These are phyloP conservation scores for Boletus reticuloceps DNA, from an alignment of 768 basidiomycete genomes.

Conservation along the genomic window DNA sequence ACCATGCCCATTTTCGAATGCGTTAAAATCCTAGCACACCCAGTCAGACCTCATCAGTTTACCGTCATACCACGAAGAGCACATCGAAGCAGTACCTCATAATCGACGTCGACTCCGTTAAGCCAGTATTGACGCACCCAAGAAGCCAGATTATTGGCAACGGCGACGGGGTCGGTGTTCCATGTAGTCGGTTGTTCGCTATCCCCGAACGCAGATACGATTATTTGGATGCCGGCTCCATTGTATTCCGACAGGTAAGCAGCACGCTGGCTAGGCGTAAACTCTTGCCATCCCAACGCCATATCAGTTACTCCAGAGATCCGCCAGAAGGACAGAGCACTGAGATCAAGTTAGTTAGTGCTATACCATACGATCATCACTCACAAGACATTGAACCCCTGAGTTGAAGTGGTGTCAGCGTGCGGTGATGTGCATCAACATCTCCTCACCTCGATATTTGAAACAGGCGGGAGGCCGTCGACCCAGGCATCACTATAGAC, in stretches of 20 bases:
- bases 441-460: constrained; percentile 28
- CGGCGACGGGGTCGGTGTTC: constrained; percentile 35
- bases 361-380: not conserved
- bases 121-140: constrained; percentile 45
- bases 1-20: constrained; percentile 33
- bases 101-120: constrained; percentile 55
- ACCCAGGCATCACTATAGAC: constrained; percentile 41
- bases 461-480: constrained; percentile 39
- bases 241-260: constrained; percentile 46
- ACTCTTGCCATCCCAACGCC: constrained; percentile 41
- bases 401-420: not conserved
- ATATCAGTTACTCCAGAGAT: constrained; percentile 41
- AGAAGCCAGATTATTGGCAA: constrained; percentile 42
- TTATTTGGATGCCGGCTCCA: constrained; percentile 53
- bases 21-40: constrained; percentile 26
- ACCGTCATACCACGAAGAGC: not conserved
- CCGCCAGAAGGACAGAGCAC: constrained; percentile 42
- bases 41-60: not conserved
- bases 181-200: constrained; percentile 37
- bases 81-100: constrained; percentile 32
- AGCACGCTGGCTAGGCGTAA: constrained; percentile 38
- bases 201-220: constrained; percentile 54
- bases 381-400: constrained; percentile 37
- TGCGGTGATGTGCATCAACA: not conserved
- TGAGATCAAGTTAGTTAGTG: constrained; percentile 1